Base-by-base conservation (phyloP, 805 yeast species). In the Danielia reshetovae region DNA sequence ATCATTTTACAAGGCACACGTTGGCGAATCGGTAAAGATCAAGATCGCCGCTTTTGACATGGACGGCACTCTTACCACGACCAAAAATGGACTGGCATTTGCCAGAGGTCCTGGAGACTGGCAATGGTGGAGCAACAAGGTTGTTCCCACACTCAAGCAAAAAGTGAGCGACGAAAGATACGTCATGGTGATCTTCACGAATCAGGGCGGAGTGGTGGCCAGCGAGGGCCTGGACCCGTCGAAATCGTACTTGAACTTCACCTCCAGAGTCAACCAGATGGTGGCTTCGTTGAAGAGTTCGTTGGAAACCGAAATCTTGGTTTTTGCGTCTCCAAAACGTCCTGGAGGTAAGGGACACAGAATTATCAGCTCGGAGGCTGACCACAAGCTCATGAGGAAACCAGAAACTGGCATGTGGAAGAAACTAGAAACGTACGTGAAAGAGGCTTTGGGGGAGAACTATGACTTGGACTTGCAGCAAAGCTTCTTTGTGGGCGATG, bases 401-500 rank as follows among this genome's bases (percentile, higher is more conserved):
- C 98, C 98, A 0, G 60, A 62, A 4, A 54, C 49, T 1, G 97
- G 96, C 0, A 84, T 89, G 95, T 84, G 85, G 79, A 56, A 68
- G 1, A 72, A 68, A 32, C 62, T 84, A 22, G 39, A 48, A 5
- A 47, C 55, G 11, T 79, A 74, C 45, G 40, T 76, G 38, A 48
- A 11, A 30, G 40, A 26, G 25, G 35, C 34, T 13, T 40, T 18
- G 33, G 48, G 52, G 2, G 42, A 44, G 0, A 49, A 49, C 3
- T 29, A 21, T 9, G 37, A 38, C 7, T 46, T 79, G 2, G 79
- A 77, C 46, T 32, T 53, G 31, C 59, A 52, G 0, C 44, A 57
- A 7, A 74, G 85, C 32, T 66, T 79, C 35, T 93, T 62, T 55
- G 89, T 88, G n/a, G 98, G 98, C 5, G 98, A 90, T 62, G 97